A percentile compares a stretch with the other conserved stretches of the same genome.
Conservation (phyloP, 176 grass and related monocot genomes). For the Raddia distichophylla region DNA sequence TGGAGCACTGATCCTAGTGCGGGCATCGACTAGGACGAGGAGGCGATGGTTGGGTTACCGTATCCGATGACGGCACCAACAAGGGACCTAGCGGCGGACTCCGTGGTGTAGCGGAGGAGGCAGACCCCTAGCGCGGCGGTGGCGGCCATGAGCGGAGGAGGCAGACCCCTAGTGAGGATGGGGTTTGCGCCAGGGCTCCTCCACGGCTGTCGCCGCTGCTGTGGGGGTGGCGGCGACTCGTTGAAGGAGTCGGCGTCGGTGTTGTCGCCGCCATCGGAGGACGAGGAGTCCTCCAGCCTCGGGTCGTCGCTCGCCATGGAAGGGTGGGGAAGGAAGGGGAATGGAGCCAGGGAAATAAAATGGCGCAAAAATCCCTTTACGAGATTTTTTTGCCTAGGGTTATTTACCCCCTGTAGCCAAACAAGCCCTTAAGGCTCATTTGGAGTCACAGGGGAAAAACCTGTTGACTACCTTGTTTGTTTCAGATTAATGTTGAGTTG, state of each 20-base stretch:
- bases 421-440: no score
- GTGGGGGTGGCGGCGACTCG: not conserved
- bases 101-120: conserved; percentile 60
- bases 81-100: conserved; percentile 61
- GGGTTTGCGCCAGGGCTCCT: conserved; percentile 20
- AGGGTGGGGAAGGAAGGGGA: no score
- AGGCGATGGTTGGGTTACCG: conserved; percentile 20
- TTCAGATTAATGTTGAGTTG: no score
- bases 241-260: conserved; percentile 44
- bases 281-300: conserved; percentile 41
- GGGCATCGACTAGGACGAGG: not conserved
- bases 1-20: conserved; percentile 39
- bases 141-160: conserved; percentile 52
- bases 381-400: no score
- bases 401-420: no score
- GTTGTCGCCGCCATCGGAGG: conserved; percentile 37
- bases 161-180: conserved; percentile 52
- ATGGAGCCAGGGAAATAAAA: no score
- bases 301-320: conserved; percentile 42
- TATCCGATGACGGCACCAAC: conserved; percentile 58
- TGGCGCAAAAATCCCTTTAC: no score
- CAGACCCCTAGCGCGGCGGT: conserved; percentile 54
- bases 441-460: no score
- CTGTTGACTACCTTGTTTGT: no score
- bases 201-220: not conserved